Base-by-base conservation (phyloP, 2,329 filamentous ascomycete genomes). In the Aspergillus sp. region DNA sequence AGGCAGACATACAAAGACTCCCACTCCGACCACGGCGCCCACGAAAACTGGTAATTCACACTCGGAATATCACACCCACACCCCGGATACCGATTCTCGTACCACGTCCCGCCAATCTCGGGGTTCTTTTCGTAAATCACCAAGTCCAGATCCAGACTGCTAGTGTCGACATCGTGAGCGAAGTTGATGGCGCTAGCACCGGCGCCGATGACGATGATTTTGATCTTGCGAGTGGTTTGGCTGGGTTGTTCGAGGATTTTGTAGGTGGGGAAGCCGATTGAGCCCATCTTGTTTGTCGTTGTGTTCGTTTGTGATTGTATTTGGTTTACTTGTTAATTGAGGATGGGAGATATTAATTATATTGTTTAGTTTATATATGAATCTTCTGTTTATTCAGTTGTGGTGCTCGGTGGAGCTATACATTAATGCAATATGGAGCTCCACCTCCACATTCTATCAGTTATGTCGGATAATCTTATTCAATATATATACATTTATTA, bases 61-160 rank as follows among this genome's bases (percentile, higher is more conserved):
- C 49, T 52, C 1, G 59, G 57, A 13, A 62, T 58, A 34, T 68
- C 64, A 39, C 61, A 65, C 29, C 53, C 54, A 48, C 60, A 62
- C 6, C 62, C 61, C 2, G 61, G 60, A 42, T 64, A 64, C 28
- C 53, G 48, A 45, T 64, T 66, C 30, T 64, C 61, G 8, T 57
- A 52, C 65, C 65, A 67, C 29, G 64, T 61, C n/a, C 63, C 65
- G 5, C 64, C 65, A 40, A 68, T 51, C 33, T 62, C 58, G n/a
- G 59, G 48, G 37, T 67, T 67, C 54, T 61, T 61, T 29, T 63
- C 60, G 33, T 61, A 64, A 19, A 52, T 44, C 12, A 50, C 51
- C 35, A 59, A 48, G 26, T 54, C 53, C 6, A 47, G 50, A 37
- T 50, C 49, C 44, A 46, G 29, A 12, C 39, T 2, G 30, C 43